These are phyloP conservation scores for Hypsizygus marmoreus DNA, from an alignment of 768 basidiomycete genomes.

Conservation along the genomic window DNA sequence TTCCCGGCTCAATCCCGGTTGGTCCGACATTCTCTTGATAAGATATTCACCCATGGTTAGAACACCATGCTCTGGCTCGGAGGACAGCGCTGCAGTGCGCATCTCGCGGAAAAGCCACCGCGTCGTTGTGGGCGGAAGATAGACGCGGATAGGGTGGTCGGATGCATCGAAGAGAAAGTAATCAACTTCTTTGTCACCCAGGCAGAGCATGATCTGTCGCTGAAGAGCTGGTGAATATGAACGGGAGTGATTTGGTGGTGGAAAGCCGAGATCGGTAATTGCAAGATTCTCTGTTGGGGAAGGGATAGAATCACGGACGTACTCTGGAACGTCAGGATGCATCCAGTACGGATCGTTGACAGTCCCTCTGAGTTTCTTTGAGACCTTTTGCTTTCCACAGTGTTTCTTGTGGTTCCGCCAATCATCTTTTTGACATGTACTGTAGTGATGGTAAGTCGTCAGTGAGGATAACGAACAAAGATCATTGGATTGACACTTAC, in stretches of 20 bases:
- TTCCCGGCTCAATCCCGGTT: slow-evolving; percentile 19
- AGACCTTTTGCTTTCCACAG: slow-evolving; percentile 19
- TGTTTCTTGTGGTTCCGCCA: slow-evolving; percentile 17
- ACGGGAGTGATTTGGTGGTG: slow-evolving; percentile 7
- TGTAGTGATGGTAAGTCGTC: neutral
- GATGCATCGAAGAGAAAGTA: slow-evolving; percentile 22
- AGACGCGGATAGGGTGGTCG: slow-evolving; percentile 16
- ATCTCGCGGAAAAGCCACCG: slow-evolving; percentile 13
- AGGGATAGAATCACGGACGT: neutral
- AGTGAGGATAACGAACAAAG: neutral
- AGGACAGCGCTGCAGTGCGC: slow-evolving; percentile 12
- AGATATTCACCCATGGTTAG: slow-evolving; percentile 15
- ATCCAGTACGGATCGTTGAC: slow-evolving; percentile 17
- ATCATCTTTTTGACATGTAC: slow-evolving; percentile 19
- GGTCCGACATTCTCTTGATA: slow-evolving; percentile 15
- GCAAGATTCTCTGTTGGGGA: neutral
- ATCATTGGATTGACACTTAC: slow-evolving; percentile 1
- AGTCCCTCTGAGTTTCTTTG: slow-evolving; percentile 22
- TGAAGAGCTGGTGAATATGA: slow-evolving; percentile 16
- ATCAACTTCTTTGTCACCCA: slow-evolving; percentile 16
- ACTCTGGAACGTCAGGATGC: slow-evolving; percentile 3
- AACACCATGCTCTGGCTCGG: slow-evolving; percentile 1
- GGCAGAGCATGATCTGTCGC: slow-evolving; percentile 18
- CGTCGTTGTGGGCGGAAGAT: slow-evolving; percentile 9
- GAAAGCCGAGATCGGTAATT: slow-evolving; percentile 9